Percentiles rank a stretch among this genome's conserved stretches.
Evolutionary conservation across 495 filamentous ascomycete species (phyloP).

Genomic region (Cladorrhinum samala): DNA sequence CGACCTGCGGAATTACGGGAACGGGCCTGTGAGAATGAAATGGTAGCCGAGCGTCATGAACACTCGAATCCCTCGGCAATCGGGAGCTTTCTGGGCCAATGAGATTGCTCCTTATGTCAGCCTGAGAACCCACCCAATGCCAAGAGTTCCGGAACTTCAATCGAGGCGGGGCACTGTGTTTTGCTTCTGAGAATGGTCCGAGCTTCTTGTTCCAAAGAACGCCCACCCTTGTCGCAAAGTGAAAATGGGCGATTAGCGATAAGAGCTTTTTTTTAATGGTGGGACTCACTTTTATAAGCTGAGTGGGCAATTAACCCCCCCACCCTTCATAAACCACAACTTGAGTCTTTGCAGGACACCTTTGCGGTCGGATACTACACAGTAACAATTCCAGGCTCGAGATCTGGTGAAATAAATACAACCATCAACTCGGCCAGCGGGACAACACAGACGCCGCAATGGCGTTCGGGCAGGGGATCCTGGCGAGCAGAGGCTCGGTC

Average conservation of each 20-base stretch:
- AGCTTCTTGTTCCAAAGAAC: background rate
- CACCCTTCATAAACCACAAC: too few species aligned
- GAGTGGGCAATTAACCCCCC: too few species aligned
- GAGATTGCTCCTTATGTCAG: constrained; percentile 23
- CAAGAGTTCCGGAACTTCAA: constrained; percentile 8
- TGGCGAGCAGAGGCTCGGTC: constrained; percentile 11
- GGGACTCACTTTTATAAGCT: background rate
- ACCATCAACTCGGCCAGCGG: background rate
- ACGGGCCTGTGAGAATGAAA: constrained; percentile 17
- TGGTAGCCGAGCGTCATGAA: constrained; percentile 15
- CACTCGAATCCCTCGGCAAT: constrained; percentile 26
- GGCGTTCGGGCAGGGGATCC: constrained; percentile 11
- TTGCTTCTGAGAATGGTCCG: background rate
- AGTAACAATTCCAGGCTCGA: too few species aligned
- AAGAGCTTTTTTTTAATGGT: too few species aligned
- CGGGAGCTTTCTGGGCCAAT: constrained; percentile 23
- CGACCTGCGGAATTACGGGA: constrained; percentile 5
- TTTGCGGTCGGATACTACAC: background rate
- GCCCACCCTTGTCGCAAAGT: too few species aligned
- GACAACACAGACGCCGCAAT: constrained; percentile 5
- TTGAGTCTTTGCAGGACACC: too few species aligned
- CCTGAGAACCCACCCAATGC: constrained; percentile 13
- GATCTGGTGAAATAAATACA: too few species aligned
- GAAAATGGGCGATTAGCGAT: background rate
- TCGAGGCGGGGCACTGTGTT: constrained; percentile 10